Evolutionary conservation across 129 eudicot genomes (phyloP), one percentile per base, ranked within the genome.

Genomic region (Flaveria trinervia): DNA sequence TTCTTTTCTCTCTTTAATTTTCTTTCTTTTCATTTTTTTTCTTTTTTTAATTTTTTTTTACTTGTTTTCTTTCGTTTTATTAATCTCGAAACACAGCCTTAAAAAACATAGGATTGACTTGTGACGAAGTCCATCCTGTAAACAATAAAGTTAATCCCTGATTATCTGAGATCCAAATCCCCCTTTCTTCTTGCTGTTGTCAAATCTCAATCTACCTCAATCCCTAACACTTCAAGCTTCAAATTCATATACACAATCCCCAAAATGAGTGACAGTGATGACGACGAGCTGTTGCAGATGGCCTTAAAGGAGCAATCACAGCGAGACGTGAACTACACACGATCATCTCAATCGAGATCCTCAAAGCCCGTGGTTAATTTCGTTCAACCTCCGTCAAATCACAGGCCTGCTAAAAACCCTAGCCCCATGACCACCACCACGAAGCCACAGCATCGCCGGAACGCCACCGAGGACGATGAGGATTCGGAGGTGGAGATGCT

Each of bases 401-500:
- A 81, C 57, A 75, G 75, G 33, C n/a, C 84, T 67, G 61, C 84
- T 55, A 75, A 76, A 77, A 84, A 65, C 78, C 72, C 82, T 65
- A 71, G 73, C 59, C 51, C 80, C 12, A 45, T 50, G 20, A 30
- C 66, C 59, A 67, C 68, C 65, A 62, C 64, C 45, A 67, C 77
- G 46, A 81, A 62, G 44, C 82, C 83, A 33, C 84, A 77, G 65
- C 81, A 73, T 74, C 83, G 77, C 22, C 66, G 77, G 23, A 80
- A 73, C 73, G 83, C 89, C 28, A 77, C 85, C 70, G 97, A 91
- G 59, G 96, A 87, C 0, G 98, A 94, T 33, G 99, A 89, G 1
- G 99, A 94, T 65, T 91, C 97, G 22, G 98, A 94, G 71, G 90
- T 94, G 44, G 98, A 94, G 86, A 82, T 94, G 98, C 83, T 94